Base-by-base conservation (phyloP, 1,284 basidiomycete genomes). In the Bondarzewia mesenterica region DNA sequence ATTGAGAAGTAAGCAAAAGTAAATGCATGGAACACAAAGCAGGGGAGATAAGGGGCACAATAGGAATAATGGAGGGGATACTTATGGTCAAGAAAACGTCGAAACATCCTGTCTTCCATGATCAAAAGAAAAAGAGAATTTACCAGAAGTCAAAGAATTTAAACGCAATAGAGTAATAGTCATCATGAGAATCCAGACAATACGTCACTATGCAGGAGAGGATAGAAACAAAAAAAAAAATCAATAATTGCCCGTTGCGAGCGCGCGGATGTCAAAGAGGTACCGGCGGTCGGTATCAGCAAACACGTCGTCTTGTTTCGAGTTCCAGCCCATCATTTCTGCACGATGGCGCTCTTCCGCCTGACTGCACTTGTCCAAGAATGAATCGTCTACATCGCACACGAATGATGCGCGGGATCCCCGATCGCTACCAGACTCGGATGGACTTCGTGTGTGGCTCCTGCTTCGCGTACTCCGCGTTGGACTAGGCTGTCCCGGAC, bases 311-410 rank as follows among this genome's bases (percentile, higher is more conserved):
- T 54, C 51, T 36, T 73, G 70, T 55, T 64, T 69, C 57, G 80
- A 56, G 63, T 77, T 73, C 93, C 91, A 94, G 6, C 83, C 83
- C 55, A 78, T 82, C 77, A 93, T 86, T 68, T 95, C 92, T 25
- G 65, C 66, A 44, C 77, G 75, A 68, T 93, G 90, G 50, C 90
- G 76, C 58, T 80, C 79, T 63, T 92, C 89, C 7, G 90, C 92
- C 22, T 70, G 68, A 44, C 77, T 75, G 61, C 89, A 92, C 51
- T 75, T 76, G 52, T 78, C 76, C 57, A 84, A 67, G 59, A 95
- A 85, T 50, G 75, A 69, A 50, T 84, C 80, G 49, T 86, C 81
- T 35, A 89, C 76, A 55, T 87, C 83, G 61, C 74, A 82, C 38
- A 85, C 75, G 65, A 85, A 76, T 8, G 82, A 85, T 42, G 80